A percentile compares a stretch with the other conserved stretches of the same genome.
These are phyloP conservation scores for Tulasnella sp. DNA, from an alignment of 768 basidiomycete genomes.

Conservation along the genomic window DNA sequence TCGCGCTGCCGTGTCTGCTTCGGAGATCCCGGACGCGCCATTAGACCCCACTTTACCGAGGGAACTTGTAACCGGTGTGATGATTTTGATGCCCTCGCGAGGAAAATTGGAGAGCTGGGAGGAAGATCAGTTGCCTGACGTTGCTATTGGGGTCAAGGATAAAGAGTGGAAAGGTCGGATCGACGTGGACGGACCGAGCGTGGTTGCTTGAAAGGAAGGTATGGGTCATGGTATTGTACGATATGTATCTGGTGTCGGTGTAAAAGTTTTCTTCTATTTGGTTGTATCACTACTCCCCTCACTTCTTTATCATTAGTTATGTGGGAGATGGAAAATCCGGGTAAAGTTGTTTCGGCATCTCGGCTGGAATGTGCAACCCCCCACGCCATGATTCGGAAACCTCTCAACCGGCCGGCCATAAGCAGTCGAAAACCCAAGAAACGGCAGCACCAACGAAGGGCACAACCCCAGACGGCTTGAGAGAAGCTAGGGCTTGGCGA, in stretches of 20 bases:
- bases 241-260: neutral
- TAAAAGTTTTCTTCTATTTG: neutral
- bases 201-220: neutral
- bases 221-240: neutral
- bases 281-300: neutral
- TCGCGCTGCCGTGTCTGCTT: neutral
- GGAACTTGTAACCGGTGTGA: neutral
- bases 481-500: neutral
- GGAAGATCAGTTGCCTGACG: neutral
- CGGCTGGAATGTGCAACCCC: too few species aligned
- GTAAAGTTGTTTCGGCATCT: too few species aligned
- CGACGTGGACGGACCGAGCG: neutral
- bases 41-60: neutral
- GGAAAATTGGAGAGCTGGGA: neutral
- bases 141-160: neutral
- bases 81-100: neutral
- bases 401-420: too few species aligned
- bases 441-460: too few species aligned
- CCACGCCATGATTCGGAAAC: too few species aligned
- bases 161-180: neutral
- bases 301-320: neutral
- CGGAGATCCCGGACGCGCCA: neutral
- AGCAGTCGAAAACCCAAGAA: too few species aligned
- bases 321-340: too few species aligned
- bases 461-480: neutral